These are phyloP conservation scores for Otatea glauca DNA, from an alignment of 176 grass and related monocot species.

Conservation along the genomic window DNA sequence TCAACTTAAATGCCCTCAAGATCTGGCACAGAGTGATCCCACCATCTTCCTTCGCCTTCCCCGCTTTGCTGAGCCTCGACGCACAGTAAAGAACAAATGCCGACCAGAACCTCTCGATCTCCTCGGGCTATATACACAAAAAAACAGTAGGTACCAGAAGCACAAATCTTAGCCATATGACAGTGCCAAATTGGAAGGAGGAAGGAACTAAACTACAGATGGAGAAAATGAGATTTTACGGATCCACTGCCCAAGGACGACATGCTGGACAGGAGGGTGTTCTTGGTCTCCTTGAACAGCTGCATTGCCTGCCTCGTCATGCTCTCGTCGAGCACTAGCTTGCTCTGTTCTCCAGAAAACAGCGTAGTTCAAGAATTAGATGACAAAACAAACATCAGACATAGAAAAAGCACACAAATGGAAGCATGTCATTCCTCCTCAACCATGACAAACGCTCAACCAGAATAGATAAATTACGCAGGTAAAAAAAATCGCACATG, in stretches of 20 bases:
- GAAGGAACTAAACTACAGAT: not conserved
- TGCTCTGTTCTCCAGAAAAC: conserved; percentile 59
- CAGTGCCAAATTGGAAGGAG: not conserved
- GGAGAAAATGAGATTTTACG: conserved; percentile 43
- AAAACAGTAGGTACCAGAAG: conserved; percentile 26
- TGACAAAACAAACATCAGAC: not conserved
- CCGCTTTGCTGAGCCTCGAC: conserved; percentile 66
- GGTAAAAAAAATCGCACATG: not conserved
- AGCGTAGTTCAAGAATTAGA: conserved; percentile 12
- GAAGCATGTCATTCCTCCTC: not conserved
- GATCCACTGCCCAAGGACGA: conserved; percentile 77
- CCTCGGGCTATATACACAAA: conserved; percentile 64
- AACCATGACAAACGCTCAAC: not conserved
- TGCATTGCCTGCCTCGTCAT: conserved; percentile 67
- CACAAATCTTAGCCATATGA: conserved; percentile 15
- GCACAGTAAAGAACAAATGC: conserved; percentile 88
- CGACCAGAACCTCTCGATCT: conserved; percentile 82
- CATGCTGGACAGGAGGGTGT: conserved; percentile 66
- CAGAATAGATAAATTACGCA: not conserved
- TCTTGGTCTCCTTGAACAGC: conserved; percentile 73
- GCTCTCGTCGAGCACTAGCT: conserved; percentile 70
- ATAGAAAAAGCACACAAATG: not conserved
- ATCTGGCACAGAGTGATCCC: conserved; percentile 72
- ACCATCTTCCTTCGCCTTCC: conserved; percentile 58
- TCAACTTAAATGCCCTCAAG: conserved; percentile 77